Evolutionary conservation across 2,329 filamentous ascomycete genomes (phyloP), one percentile per base, ranked within the genome.

Genomic region (Tricladium varicosporioides): DNA sequence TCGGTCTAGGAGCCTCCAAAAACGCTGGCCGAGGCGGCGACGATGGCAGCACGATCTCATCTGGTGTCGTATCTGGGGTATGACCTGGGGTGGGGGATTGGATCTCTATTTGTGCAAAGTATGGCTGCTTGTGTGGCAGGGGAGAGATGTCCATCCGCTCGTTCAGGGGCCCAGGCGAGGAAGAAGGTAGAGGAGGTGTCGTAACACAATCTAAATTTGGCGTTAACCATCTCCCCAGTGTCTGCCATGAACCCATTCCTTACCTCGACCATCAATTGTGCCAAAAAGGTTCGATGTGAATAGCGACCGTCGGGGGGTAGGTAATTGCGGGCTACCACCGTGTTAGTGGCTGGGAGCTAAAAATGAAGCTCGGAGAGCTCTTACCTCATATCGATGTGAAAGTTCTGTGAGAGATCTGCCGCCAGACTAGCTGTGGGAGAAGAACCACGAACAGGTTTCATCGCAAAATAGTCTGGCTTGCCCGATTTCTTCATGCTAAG

Each of bases 111-210:
- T 88, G 80, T 31, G 79, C 72, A 74, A 80, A 74, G 68, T 85
- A 92, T 11, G 88, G 81, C 31, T 82, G 78, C 78, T 96, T 97
- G 78, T 96, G 91, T 59, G 92, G 92, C 43, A 97, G 76, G 42
- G 94, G 93, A 46, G 93, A 97, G 73, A 97, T 86, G 69, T 97
- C 92, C 91, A 97, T 96, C 55, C 85, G 80, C 72, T 96, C 92
- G 59, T 83, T 81, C 54, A 80, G 74, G 36, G 82, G 81, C 54
- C 83, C 84, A 5, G 92, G 92, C 46, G 93, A 96, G 5, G 92
- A 97, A 1, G 91, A 89, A 18, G 85, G 86, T 52, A 96, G 79
- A 45, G 91, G 90, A 58, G 94, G 92, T 40, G 92, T 96, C 36
- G 88, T 95, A 67, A 91, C 83, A 68, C 82, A 84, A 71, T 90